Percentiles rank a stretch among this genome's conserved stretches.
phyloP scores from a whole-genome alignment of 1,139 yeast genomes.

The Kodamaea plutei region DNA sequence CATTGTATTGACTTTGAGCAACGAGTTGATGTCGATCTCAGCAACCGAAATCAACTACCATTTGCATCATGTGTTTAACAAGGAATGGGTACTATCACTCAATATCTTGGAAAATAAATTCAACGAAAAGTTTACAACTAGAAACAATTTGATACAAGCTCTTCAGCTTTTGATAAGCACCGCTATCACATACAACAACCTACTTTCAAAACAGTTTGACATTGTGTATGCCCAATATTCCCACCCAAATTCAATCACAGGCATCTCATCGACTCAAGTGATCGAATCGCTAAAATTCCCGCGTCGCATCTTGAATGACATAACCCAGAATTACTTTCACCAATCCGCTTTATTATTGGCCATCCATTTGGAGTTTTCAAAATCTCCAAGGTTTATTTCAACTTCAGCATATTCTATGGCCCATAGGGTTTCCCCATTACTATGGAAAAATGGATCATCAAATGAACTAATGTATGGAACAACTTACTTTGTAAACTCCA shows the following conservation, averaged over 20 bases:
- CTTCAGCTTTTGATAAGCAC: constrained; percentile 18
- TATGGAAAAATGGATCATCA: constrained; percentile 19
- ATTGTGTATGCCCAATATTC: constrained; percentile 25
- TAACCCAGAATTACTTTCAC: constrained; percentile 22
- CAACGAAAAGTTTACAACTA: constrained; percentile 14
- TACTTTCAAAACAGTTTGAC: constrained; percentile 16
- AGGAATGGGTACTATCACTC: constrained; percentile 17
- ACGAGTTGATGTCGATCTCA: constrained; percentile 24
- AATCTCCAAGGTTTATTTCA: constrained; percentile 28
- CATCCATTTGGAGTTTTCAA: constrained; percentile 24
- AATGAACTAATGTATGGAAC: constrained; percentile 23
- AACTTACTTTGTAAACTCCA: constrained; percentile 26
- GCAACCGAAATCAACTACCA: constrained; percentile 28
- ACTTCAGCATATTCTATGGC: constrained; percentile 16
- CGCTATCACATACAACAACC: constrained; percentile 10
- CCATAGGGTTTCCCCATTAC: constrained; percentile 20
- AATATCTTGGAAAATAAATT: constrained; percentile 23
- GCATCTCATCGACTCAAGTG: constrained; percentile 21
- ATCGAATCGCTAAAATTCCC: constrained; percentile 21
- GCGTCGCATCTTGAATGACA: constrained; percentile 11
- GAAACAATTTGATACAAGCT: constrained; percentile 18
- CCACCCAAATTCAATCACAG: constrained; percentile 11
- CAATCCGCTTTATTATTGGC: constrained; percentile 29
- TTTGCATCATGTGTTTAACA: constrained; percentile 21
- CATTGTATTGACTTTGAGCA: constrained; percentile 29